Percentiles rank a stretch among this genome's conserved stretches.
These are phyloP conservation scores for Chrysoporthe deuterocubensis DNA, from an alignment of 2,329 filamentous ascomycete species.

Conservation along the genomic window DNA sequence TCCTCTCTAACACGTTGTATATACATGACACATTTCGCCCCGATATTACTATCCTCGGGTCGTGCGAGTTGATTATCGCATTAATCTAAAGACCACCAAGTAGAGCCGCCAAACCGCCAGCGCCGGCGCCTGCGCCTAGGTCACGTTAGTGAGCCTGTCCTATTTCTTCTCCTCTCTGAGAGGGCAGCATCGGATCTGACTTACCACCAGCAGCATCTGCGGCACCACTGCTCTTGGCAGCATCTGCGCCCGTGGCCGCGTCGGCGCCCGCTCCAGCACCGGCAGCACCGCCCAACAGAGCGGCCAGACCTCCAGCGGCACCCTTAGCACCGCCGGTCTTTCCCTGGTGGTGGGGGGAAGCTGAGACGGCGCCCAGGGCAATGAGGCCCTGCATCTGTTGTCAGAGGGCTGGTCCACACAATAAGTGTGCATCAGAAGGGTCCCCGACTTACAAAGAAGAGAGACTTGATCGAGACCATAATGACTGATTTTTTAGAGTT, in stretches of 20 bases:
- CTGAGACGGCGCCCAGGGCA: conserved; percentile 9
- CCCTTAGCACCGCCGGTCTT: conserved; percentile 3
- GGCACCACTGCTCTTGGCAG: neutral
- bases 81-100: neutral
- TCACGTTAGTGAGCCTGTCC: neutral
- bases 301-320: conserved; percentile 1
- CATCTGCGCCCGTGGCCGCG: neutral
- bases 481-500: neutral
- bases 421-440: neutral
- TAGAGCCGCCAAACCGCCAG: conserved; percentile 5
- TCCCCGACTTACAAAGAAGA: conserved; percentile 6
- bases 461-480: conserved; percentile 20
- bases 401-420: neutral
- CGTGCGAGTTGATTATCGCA: neutral
- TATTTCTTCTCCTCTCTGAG: neutral
- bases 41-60: neutral
- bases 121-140: neutral
- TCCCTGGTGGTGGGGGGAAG: conserved; percentile 21
- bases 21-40: neutral
- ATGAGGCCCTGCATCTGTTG: neutral
- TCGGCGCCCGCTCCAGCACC: neutral
- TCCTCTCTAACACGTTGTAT: neutral
- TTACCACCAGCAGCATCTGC: neutral
- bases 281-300: conserved; percentile 10
- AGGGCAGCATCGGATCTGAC: neutral